Percentiles rank a stretch among this genome's conserved stretches.
phyloP scores from a whole-genome alignment of 1,284 basidiomycete species.

The Heterobasidion irregulare region DNA sequence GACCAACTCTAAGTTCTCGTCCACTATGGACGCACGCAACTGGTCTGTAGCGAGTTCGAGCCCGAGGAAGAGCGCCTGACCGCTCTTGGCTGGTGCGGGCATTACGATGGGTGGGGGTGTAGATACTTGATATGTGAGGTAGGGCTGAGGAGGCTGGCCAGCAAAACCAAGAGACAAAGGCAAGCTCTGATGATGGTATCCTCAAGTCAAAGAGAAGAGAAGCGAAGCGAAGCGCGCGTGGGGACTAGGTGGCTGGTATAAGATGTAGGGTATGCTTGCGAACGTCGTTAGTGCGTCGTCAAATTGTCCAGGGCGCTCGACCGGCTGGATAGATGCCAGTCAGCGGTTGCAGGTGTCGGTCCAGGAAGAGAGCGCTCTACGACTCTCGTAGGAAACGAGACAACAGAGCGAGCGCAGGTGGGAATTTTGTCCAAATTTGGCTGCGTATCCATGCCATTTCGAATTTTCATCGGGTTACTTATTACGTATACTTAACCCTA shows the following conservation, averaged over 20 bases:
- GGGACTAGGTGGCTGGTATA: neutral
- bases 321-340: neutral
- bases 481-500: neutral
- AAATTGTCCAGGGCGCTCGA: neutral
- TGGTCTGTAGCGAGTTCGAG: conserved; percentile 77
- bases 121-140: neutral
- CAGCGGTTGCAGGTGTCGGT: neutral
- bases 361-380: neutral
- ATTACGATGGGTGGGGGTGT: conserved; percentile 7
- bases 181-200: neutral
- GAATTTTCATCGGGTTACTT: neutral
- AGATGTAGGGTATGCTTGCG: neutral
- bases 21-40: conserved; percentile 70
- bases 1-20: conserved; percentile 70
- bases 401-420: neutral
- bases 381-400: neutral
- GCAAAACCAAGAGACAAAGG: neutral
- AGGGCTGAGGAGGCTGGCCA: neutral
- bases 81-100: conserved; percentile 36
- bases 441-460: neutral
- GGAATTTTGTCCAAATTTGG: neutral
- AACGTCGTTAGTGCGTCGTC: neutral
- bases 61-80: conserved; percentile 60
- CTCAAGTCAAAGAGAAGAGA: neutral
- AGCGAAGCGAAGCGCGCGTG: neutral